Percentiles rank a stretch among this genome's conserved stretches.
phyloP scores from a whole-genome alignment of 1,284 basidiomycete species.

The Acaromyces ingoldii region DNA sequence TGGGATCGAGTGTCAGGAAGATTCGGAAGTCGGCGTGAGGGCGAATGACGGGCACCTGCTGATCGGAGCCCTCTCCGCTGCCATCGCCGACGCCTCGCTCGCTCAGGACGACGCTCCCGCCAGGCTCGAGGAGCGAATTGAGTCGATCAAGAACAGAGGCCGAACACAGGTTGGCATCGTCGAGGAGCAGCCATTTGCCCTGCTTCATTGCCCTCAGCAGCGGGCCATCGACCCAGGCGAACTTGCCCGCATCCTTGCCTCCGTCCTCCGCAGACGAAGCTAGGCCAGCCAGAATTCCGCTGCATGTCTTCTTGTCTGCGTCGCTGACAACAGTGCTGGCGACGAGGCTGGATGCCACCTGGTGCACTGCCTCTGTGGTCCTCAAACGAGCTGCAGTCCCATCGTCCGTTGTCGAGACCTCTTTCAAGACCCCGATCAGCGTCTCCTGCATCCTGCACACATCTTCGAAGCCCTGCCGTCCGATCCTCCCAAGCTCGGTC shows the following conservation, averaged over 20 bases:
- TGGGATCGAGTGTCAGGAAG: slow-evolving; percentile 89
- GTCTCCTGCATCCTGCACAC: no score
- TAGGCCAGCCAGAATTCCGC: no score
- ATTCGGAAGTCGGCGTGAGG: slow-evolving; percentile 87
- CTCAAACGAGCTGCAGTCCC: no score
- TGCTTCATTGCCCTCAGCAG: slow-evolving; percentile 77
- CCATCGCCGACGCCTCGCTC: slow-evolving; percentile 82
- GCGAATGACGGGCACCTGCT: slow-evolving; percentile 64
- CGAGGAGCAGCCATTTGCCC: slow-evolving; percentile 86
- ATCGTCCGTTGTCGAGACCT: no score
- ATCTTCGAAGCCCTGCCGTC: no score
- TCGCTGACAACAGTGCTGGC: no score
- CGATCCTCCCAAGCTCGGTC: no score
- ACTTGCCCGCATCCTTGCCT: slow-evolving; percentile 57
- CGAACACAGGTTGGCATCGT: slow-evolving; percentile 89
- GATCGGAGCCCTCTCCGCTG: slow-evolving; percentile 51
- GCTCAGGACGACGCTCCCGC: slow-evolving; percentile 74
- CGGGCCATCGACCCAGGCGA: slow-evolving; percentile 97
- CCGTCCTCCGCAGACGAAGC: neutral
- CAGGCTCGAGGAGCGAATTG: slow-evolving; percentile 88
- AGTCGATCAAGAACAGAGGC: slow-evolving; percentile 93
- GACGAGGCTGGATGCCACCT: no score
- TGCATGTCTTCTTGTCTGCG: no score
- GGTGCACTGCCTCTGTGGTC: no score
- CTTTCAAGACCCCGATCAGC: no score